Evolutionary conservation across 2,329 filamentous ascomycete genomes (phyloP).

Genomic region (Periconia macrospinosa): DNA sequence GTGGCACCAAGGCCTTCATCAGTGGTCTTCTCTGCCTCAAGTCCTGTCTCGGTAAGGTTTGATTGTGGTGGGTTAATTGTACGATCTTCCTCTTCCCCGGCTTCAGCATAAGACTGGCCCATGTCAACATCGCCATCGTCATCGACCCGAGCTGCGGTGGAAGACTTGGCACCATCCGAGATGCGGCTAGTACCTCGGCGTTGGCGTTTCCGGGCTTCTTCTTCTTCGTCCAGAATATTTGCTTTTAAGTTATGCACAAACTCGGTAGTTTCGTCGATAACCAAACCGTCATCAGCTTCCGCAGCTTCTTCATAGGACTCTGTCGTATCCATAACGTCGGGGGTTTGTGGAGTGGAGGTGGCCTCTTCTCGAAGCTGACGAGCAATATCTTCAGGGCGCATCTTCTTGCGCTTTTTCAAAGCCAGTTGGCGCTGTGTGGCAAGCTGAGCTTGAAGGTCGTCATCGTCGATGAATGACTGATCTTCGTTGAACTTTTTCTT

Average conservation of each 20-base stretch:
- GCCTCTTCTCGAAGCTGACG: constrained; percentile 71
- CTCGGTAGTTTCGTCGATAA: constrained; percentile 95
- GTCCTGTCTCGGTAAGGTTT: constrained; percentile 67
- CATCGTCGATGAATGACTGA: constrained; percentile 81
- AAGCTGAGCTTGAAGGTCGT: constrained; percentile 85
- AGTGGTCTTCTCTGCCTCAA: constrained; percentile 84
- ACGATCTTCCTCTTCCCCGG: constrained; percentile 53
- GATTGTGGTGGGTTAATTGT: constrained; percentile 21
- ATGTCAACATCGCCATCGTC: constrained; percentile 59
- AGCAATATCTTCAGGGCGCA: constrained; percentile 83
- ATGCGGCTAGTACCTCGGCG: constrained; percentile 43
- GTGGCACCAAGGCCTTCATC: constrained; percentile 79
- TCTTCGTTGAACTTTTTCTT: constrained; percentile 63
- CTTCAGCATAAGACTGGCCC: constrained; percentile 55
- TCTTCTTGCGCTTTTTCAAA: constrained; percentile 88
- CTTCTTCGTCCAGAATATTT: constrained; percentile 29
- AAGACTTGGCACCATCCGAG: constrained; percentile 24
- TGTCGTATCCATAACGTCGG: constrained; percentile 60
- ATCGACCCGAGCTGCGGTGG: constrained; percentile 37
- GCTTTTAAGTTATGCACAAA: constrained; percentile 83
- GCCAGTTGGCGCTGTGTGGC: constrained; percentile 80
- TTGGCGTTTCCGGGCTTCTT: constrained; percentile 55
- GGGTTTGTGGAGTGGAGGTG: constrained; percentile 50
- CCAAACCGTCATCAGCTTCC: constrained; percentile 63
- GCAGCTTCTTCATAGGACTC: constrained; percentile 48